A percentile compares a stretch with the other conserved stretches of the same genome.
Evolutionary conservation across 495 filamentous ascomycete species (phyloP).

Genomic region (Podospora conica): DNA sequence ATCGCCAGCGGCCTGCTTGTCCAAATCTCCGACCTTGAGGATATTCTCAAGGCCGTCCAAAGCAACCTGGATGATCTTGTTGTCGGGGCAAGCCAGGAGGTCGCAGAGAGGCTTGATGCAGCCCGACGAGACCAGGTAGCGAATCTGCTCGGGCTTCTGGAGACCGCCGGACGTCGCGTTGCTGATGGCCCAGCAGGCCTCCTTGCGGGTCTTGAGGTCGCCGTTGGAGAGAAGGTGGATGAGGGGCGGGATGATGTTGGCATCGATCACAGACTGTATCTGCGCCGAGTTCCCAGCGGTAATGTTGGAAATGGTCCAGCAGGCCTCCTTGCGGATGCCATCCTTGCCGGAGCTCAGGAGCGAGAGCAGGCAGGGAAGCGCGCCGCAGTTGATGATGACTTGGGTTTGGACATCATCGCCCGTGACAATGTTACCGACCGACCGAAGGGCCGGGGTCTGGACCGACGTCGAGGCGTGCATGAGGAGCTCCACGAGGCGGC

Average conservation of each 20-base stretch:
- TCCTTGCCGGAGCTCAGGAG: conserved; percentile 96
- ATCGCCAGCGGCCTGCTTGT: conserved; percentile 78
- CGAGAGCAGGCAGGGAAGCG: conserved; percentile 83
- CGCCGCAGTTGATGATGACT: conserved; percentile 97
- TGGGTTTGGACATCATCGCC: conserved; percentile 99
- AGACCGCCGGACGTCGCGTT: conserved; percentile 97
- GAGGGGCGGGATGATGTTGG: conserved; percentile 90
- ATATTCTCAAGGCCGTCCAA: conserved; percentile 99
- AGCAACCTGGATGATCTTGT: conserved; percentile 99
- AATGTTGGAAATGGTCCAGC: conserved; percentile 99
- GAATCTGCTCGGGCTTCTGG: conserved; percentile 97
- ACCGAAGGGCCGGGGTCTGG: conserved; percentile 93
- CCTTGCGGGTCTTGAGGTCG: conserved; percentile 98
- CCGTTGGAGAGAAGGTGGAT: conserved; percentile 94
- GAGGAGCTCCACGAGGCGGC: conserved; percentile 91
- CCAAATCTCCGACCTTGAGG: conserved; percentile 97
- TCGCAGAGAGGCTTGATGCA: conserved; percentile 98
- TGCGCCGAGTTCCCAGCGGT: conserved; percentile 97
- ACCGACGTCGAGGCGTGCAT: conserved; percentile 99
- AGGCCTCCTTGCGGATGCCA: conserved; percentile 98
- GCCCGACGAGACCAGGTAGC: conserved; percentile 85
- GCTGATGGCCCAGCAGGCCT: conserved; percentile 99
- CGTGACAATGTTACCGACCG: conserved; percentile 98
- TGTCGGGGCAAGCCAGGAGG: conserved; percentile 92
- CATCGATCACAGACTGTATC: conserved; percentile 95